Percentiles rank a stretch among this genome's conserved stretches.
phyloP scores from a whole-genome alignment of 2,329 filamentous ascomycete genomes.

The Colletotrichum horii region DNA sequence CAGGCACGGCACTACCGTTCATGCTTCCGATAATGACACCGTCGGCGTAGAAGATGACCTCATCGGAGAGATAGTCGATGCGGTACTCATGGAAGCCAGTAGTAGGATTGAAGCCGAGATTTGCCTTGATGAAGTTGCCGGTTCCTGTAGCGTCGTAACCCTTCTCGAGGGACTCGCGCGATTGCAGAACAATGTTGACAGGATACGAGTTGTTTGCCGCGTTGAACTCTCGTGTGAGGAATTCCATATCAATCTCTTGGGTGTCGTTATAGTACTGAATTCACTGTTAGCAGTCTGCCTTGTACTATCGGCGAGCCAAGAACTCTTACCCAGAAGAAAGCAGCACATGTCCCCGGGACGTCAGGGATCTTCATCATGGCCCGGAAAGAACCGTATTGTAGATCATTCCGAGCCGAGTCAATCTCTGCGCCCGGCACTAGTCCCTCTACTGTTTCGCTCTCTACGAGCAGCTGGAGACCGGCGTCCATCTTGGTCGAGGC shows the following conservation, averaged over 20 bases:
- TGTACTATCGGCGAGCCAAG: not conserved
- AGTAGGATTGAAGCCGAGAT: constrained; percentile 71
- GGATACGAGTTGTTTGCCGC: constrained; percentile 54
- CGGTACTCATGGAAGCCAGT: constrained; percentile 77
- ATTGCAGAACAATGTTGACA: constrained; percentile 79
- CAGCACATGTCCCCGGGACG: constrained; percentile 72
- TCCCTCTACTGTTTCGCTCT: constrained; percentile 46
- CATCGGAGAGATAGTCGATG: constrained; percentile 71
- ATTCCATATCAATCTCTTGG: constrained; percentile 83
- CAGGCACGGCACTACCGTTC: constrained; percentile 62
- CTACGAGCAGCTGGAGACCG: constrained; percentile 64
- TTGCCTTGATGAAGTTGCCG: constrained; percentile 59
- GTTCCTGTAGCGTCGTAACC: constrained; percentile 70
- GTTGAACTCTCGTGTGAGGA: constrained; percentile 71
- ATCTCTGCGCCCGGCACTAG: constrained; percentile 70
- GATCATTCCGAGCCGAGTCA: constrained; percentile 63
- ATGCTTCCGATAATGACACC: constrained; percentile 61
- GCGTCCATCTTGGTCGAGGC: constrained; percentile 49
- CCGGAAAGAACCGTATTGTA: constrained; percentile 74
- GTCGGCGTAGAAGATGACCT: constrained; percentile 74
- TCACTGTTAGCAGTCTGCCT: not conserved
- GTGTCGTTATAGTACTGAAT: constrained; percentile 77
- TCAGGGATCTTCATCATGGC: constrained; percentile 69
- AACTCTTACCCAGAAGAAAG: constrained; percentile 75
- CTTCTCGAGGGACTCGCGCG: constrained; percentile 58